Conservation (phyloP, 1,139 yeast genomes). For the Blastobotrys serpentis region DNA sequence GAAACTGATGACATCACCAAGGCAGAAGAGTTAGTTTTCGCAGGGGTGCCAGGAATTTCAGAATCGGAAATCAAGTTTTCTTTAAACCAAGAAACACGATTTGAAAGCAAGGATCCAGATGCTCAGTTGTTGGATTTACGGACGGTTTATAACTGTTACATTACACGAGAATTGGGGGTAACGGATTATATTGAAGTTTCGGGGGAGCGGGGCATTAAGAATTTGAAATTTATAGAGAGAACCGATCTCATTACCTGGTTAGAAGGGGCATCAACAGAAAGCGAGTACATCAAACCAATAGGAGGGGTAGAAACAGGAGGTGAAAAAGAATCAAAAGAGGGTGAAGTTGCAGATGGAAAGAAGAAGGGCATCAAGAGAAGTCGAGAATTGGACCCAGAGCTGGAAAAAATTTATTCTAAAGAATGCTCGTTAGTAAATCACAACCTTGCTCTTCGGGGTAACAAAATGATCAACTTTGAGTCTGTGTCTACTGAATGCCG, state of each 20-base stretch:
- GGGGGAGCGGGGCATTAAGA: conserved; percentile 59
- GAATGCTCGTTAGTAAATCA: conserved; percentile 77
- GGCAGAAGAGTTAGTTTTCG: conserved; percentile 27
- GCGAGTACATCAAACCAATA: conserved; percentile 32
- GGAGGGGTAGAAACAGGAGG: conserved; percentile 15
- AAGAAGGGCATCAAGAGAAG: conserved; percentile 2
- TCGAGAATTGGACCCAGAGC: conserved; percentile 49
- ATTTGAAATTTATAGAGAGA: conserved; percentile 81
- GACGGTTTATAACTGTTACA: conserved; percentile 78
- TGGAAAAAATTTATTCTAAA: conserved; percentile 52
- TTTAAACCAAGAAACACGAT: conserved; percentile 54
- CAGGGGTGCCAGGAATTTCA: conserved; percentile 28
- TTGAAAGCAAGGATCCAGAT: conserved; percentile 49
- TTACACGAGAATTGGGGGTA: conserved; percentile 68
- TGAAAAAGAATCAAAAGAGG: conserved; percentile 16
- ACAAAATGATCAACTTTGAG: conserved; percentile 65
- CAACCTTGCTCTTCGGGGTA: conserved; percentile 76
- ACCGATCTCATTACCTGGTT: conserved; percentile 83
- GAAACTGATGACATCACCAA: conserved; percentile 26
- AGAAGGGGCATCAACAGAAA: conserved; percentile 49
- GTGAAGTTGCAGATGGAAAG: conserved; percentile 18
- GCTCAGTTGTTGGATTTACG: conserved; percentile 48
- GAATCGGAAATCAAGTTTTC: conserved; percentile 26
- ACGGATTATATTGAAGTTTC: conserved; percentile 82
- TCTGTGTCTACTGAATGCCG: conserved; percentile 73